These are phyloP conservation scores for Tagetes patula DNA, from an alignment of 129 eudicot genomes.

Conservation along the genomic window DNA sequence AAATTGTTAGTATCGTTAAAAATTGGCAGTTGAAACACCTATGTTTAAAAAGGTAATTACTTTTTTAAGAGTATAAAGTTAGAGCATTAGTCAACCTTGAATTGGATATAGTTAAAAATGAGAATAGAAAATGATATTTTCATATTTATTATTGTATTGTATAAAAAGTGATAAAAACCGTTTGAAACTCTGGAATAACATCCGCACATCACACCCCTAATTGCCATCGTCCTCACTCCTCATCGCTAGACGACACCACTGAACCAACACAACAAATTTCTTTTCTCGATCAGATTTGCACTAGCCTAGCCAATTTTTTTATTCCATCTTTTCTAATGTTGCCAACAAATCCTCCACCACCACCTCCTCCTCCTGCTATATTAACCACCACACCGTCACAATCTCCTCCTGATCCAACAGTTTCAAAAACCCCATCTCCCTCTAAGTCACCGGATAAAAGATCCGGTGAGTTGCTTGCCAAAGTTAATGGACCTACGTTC, in stretches of 20 bases:
- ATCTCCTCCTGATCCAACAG: neutral
- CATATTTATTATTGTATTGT: neutral
- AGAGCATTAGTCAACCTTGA: neutral
- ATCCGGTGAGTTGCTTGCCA: slow-evolving; percentile 19
- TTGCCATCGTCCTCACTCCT: slow-evolving; percentile 20
- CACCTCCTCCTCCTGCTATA: slow-evolving; percentile 13
- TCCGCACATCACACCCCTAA: slow-evolving; percentile 12
- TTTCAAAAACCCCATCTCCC: neutral
- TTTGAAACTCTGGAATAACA: neutral
- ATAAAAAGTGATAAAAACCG: slow-evolving; percentile 1
- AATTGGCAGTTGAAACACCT: too few species aligned
- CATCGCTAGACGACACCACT: slow-evolving; percentile 25
- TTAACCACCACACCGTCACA: slow-evolving; percentile 30
- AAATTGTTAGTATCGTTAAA: too few species aligned
- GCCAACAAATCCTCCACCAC: neutral
- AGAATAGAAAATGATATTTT: neutral
- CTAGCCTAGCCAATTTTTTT: slow-evolving; percentile 5
- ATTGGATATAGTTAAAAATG: neutral
- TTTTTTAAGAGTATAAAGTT: neutral
- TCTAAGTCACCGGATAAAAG: slow-evolving; percentile 12
- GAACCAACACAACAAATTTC: neutral
- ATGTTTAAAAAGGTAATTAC: neutral
- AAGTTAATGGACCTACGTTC: slow-evolving; percentile 7
- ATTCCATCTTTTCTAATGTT: neutral
- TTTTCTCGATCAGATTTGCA: slow-evolving; percentile 29